These are phyloP conservation scores for Candida nitratophila DNA, from an alignment of 805 yeast species.

Conservation along the genomic window DNA sequence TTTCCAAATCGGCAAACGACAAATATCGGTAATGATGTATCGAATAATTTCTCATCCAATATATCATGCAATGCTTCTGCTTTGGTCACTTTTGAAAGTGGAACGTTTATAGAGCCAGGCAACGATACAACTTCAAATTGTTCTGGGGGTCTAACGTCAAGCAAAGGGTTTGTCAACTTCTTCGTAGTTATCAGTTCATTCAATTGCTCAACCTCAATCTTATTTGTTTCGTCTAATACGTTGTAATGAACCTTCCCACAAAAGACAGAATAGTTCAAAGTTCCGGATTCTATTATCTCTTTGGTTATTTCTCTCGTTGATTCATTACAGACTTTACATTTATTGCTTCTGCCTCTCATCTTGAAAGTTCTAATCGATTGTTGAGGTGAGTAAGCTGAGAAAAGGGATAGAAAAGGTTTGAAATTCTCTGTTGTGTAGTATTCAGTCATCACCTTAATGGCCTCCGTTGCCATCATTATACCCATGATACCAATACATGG, in stretches of 20 bases:
- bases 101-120: constrained; percentile 54
- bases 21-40: constrained; percentile 25
- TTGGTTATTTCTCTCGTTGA: constrained; percentile 41
- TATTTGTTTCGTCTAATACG: constrained; percentile 35
- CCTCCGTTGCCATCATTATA: constrained; percentile 78
- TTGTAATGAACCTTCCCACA: constrained; percentile 58
- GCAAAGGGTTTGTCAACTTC: constrained; percentile 15
- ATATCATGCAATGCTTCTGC: constrained; percentile 19
- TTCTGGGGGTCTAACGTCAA: constrained; percentile 76
- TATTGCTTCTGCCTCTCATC: constrained; percentile 60
- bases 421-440: constrained; percentile 45
- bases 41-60: constrained; percentile 9
- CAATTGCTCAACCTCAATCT: constrained; percentile 39
- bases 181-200: constrained; percentile 3
- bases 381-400: constrained; percentile 52
- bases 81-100: constrained; percentile 43
- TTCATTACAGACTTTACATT: constrained; percentile 60
- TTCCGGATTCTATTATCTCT: constrained; percentile 36
- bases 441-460: constrained; percentile 65
- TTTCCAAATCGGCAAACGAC: constrained; percentile 86
- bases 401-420: constrained; percentile 61
- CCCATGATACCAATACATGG: constrained; percentile 96
- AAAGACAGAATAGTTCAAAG: constrained; percentile 59
- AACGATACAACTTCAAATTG: constrained; percentile 67
- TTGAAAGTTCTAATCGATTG: constrained; percentile 67